Conservation (phyloP, 805 yeast genomes). For the Nakazawaea peltata region DNA sequence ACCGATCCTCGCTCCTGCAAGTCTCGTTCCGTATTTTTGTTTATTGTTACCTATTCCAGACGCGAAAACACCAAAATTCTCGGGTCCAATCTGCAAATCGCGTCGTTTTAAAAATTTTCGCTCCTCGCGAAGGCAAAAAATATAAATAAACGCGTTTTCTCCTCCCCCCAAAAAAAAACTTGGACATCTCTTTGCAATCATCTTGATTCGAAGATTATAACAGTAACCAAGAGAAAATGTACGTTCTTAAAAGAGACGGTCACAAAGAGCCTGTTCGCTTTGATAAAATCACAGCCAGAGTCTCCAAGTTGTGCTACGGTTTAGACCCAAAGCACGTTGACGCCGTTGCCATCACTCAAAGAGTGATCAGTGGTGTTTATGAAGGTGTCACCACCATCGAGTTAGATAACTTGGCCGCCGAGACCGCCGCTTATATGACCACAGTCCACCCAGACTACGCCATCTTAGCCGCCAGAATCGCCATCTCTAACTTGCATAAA, state of each 20-base stretch:
- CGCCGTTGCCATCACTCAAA: slow-evolving; percentile 87
- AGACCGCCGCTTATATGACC: slow-evolving; percentile 91
- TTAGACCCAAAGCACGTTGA: slow-evolving; percentile 89
- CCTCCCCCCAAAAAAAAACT: too few relatives aligned
- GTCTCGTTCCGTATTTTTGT: too few relatives aligned
- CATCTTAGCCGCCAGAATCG: slow-evolving; percentile 82
- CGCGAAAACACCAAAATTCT: too few relatives aligned
- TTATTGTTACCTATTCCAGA: too few relatives aligned
- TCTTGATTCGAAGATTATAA: too few relatives aligned
- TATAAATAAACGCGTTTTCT: slow-evolving; percentile 4
- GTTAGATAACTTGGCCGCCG: slow-evolving; percentile 54
- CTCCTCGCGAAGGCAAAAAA: neutral
- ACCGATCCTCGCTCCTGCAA: too few relatives aligned
- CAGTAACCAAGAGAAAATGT: slow-evolving; percentile 35
- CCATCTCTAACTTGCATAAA: slow-evolving; percentile 76
- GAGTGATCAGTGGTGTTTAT: slow-evolving; percentile 42
- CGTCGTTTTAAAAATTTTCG: neutral
- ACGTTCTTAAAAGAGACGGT: slow-evolving; percentile 89
- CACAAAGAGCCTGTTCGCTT: slow-evolving; percentile 92
- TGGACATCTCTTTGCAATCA: too few relatives aligned
- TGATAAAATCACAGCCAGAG: slow-evolving; percentile 94
- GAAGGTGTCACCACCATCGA: slow-evolving; percentile 37
- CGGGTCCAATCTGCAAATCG: neutral
- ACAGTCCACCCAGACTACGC: slow-evolving; percentile 94
- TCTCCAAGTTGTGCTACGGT: slow-evolving; percentile 91